These are phyloP conservation scores for Pneumocystis murina DNA, from an alignment of 1,139 yeast genomes.

Conservation along the genomic window DNA sequence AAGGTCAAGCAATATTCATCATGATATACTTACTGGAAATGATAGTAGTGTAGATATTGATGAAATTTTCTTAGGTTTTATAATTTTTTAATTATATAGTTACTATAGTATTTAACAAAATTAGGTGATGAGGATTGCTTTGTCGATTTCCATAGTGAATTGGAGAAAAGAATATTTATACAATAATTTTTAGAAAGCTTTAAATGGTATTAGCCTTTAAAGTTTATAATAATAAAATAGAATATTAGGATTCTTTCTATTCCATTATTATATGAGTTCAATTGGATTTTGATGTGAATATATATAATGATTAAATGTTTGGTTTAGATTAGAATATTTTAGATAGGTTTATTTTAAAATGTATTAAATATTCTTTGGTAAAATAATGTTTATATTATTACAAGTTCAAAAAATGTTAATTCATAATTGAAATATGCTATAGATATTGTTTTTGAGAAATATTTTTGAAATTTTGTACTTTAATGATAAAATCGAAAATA, in stretches of 20 bases:
- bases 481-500: no score
- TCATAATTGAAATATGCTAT: no score
- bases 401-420: no score
- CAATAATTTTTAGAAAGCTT: not conserved
- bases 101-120: not conserved
- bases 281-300: not conserved
- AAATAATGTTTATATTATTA: no score
- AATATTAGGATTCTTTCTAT: not conserved
- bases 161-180: not conserved
- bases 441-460: no score
- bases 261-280: not conserved
- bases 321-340: not conserved
- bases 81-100: not conserved
- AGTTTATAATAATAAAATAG: not conserved
- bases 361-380: not conserved
- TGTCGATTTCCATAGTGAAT: not conserved
- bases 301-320: not conserved
- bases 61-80: constrained; percentile 50
- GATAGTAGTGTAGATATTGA: constrained; percentile 84
- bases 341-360: not conserved
- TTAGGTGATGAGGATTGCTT: not conserved
- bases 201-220: not conserved
- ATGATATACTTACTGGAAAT: constrained; percentile 61
- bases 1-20: constrained; percentile 35
- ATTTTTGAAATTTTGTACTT: no score